These are phyloP conservation scores for Linanthus parryae DNA, from an alignment of 148 eudicot species.

Conservation along the genomic window DNA sequence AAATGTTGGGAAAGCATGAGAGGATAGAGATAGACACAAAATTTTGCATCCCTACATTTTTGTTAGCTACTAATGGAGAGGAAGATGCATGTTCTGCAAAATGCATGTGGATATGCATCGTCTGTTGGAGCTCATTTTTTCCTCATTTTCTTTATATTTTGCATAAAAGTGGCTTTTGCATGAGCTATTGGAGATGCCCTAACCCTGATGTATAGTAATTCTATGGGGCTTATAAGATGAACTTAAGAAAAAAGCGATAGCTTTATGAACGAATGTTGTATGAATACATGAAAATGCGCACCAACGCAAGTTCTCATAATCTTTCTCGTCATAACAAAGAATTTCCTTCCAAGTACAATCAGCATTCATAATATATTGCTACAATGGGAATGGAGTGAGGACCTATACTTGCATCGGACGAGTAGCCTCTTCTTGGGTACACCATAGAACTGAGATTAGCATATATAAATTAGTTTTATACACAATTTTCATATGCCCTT, in stretches of 20 bases:
- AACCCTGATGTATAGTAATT: no score
- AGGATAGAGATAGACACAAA: no score
- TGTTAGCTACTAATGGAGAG: no score
- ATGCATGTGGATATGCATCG: no score
- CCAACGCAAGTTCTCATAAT: background rate
- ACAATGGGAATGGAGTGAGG: background rate
- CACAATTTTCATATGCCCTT: background rate
- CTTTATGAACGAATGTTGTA: background rate
- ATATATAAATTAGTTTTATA: conserved; percentile 2
- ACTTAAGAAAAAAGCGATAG: background rate
- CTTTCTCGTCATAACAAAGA: background rate
- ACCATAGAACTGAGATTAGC: conserved; percentile 31
- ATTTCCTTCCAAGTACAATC: background rate
- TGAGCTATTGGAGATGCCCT: no score
- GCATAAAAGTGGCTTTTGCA: no score
- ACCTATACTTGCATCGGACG: conserved; percentile 50
- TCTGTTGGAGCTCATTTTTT: no score
- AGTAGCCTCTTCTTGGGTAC: conserved; percentile 37
- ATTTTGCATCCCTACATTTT: no score
- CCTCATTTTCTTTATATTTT: no score
- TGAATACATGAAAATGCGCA: no score
- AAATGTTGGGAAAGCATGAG: no score
- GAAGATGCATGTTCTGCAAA: no score
- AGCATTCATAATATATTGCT: background rate
- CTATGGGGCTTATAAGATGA: background rate